Base-by-base conservation (phyloP, 2,329 filamentous ascomycete genomes). In the Alternaria triticina region DNA sequence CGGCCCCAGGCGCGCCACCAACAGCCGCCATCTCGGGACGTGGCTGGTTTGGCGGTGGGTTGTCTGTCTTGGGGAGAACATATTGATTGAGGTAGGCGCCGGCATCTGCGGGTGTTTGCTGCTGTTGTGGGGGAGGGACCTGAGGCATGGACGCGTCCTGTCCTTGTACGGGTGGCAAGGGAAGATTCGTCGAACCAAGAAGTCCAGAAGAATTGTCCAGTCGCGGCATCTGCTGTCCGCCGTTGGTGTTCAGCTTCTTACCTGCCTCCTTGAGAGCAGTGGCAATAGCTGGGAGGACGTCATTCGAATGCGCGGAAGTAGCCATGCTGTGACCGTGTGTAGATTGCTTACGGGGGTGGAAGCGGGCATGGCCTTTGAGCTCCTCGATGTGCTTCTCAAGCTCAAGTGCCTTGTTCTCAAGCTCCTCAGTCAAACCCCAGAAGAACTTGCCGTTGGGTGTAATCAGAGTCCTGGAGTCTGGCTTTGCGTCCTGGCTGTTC, bases 401-500 rank as follows among this genome's bases (percentile, higher is more conserved):
- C 54, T 88, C 84, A 11, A 95, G 82, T 68, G 91, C 94, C 5
- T 86, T 86, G 33, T 89, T 84, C 74, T 94, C 91, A 66, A 94
- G 89, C 45, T 90, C 87, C 5, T 85, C 81, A 1, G 85, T 89
- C 57, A 96, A 80, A 61, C 91, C 90, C 67, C 90, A 89, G n/a
- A 95, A 84, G 74, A 91, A 92, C 66, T 92, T 89, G 11, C 92
- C 91, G 65, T 91, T 89, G 0, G 91, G 90, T 0, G 91, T 94
- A 56, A 94, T 87, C 69, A 94, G 85, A 66, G 91, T 88, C 25
- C 90, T 86, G 2, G 81, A 81, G 62, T 82, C 83, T 27, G 79
- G 69, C n/a, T 77, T 80, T 30, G 77, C 79, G 23, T 82, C 79
- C n/a, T 81, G 74, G n/a, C 79, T 79, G 28, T 77, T 79, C 20